A percentile compares a stretch with the other conserved stretches of the same genome.
Conservation (phyloP, 2,329 filamentous ascomycete species). For the Epichloe gansuensis region DNA sequence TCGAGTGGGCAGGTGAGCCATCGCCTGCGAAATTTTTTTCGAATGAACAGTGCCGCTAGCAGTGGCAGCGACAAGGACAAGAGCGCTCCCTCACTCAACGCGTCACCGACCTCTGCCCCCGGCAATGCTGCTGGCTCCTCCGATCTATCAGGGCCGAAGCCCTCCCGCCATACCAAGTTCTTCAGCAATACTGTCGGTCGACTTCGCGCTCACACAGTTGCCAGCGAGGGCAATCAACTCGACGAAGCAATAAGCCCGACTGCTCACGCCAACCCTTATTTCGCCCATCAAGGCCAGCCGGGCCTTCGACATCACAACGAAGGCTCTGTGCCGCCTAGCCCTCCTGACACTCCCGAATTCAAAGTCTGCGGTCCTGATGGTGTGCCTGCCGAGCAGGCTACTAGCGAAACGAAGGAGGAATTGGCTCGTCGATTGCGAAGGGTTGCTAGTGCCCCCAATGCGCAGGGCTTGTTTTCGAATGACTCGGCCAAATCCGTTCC, state of each 20-base stretch:
- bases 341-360: constrained; percentile 75
- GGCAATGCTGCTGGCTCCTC: constrained; percentile 8
- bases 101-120: constrained; percentile 4
- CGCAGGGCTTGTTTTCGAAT: constrained; percentile 73
- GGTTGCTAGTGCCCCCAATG: constrained; percentile 93
- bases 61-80: constrained; percentile 24
- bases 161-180: constrained; percentile 76
- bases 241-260: constrained; percentile 86
- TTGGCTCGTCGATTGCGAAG: constrained; percentile 82
- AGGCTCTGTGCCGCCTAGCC: constrained; percentile 81
- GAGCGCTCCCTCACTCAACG: constrained; percentile 3
- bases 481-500: constrained; percentile 10
- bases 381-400: constrained; percentile 51
- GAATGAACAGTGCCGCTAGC: constrained; percentile 42
- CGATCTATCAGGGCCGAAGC: constrained; percentile 30
- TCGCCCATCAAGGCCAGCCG: constrained; percentile 88
- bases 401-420: constrained; percentile 80
- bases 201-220: constrained; percentile 78
- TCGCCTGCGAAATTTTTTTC: constrained; percentile 59
- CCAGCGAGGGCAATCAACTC: constrained; percentile 81
- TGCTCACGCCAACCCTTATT: constrained; percentile 92
- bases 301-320: constrained; percentile 90
- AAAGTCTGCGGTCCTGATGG: constrained; percentile 58
- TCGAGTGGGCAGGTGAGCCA: constrained; percentile 49
- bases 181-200: constrained; percentile 75